Conservation (phyloP, 2,329 filamentous ascomycete species). For the Trichoderma koningiopsis region DNA sequence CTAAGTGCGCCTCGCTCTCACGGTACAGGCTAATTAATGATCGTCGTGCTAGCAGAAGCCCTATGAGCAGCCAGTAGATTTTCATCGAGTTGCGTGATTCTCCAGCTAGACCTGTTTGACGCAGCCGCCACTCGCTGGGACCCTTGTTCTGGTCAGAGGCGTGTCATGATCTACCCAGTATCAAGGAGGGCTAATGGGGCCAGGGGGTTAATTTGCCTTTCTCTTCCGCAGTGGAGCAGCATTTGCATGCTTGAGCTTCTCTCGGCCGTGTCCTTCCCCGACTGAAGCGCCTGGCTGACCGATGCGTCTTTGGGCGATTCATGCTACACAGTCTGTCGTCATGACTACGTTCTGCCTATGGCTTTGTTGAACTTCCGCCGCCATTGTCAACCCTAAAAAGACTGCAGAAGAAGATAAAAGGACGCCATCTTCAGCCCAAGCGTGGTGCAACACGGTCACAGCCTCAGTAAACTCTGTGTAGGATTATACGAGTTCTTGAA, state of each 20-base stretch:
- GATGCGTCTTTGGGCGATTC: neutral
- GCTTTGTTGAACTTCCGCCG: neutral
- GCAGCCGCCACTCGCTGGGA: slow-evolving; percentile 17
- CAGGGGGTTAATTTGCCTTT: neutral
- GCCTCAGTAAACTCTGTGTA: neutral
- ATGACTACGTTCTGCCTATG: slow-evolving; percentile 10
- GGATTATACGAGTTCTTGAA: neutral
- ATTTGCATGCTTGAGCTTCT: neutral
- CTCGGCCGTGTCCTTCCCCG: neutral
- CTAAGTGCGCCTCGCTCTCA: slow-evolving; percentile 17
- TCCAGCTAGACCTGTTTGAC: slow-evolving; percentile 14
- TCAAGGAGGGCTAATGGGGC: slow-evolving; percentile 15
- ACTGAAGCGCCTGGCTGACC: neutral
- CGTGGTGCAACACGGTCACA: neutral
- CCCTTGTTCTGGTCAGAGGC: slow-evolving; percentile 16
- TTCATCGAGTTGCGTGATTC: slow-evolving; percentile 23
- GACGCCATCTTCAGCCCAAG: neutral
- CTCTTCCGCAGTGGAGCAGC: neutral
- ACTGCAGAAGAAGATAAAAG: slow-evolving; percentile 3
- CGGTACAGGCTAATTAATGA: slow-evolving; percentile 24
- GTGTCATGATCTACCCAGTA: slow-evolving; percentile 27
- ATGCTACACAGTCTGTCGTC: slow-evolving; percentile 14
- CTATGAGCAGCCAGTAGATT: slow-evolving; percentile 22
- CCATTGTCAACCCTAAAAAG: neutral
- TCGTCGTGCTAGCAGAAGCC: slow-evolving; percentile 23